Percentiles rank a stretch among this genome's conserved stretches.
Conservation (phyloP, 129 eudicot genomes). For the Pseudognaphalium luteoalbum region DNA sequence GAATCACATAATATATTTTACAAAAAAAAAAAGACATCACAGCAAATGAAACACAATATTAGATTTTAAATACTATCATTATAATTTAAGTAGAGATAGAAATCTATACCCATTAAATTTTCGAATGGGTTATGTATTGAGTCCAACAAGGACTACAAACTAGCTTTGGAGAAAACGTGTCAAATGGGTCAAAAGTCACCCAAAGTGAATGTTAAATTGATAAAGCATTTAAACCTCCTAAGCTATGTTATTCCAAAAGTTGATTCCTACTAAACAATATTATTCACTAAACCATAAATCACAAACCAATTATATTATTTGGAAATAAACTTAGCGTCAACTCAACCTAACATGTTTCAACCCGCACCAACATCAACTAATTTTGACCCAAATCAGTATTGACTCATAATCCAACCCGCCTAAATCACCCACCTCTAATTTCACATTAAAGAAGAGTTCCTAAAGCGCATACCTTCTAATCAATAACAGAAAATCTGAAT, state of each 20-base stretch:
- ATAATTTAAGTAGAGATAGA: not conserved
- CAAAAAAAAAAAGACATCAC: not conserved
- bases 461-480: constrained; percentile 48
- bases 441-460: not conserved
- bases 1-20: not conserved
- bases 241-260: not conserved
- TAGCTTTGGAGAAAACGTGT: not conserved
- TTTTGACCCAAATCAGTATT: not conserved
- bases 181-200: not conserved
- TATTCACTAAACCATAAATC: not conserved
- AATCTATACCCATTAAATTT: not conserved
- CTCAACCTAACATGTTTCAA: not conserved
- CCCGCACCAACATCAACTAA: not conserved
- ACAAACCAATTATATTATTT: not conserved
- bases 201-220: not conserved
- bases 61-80: not conserved
- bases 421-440: not conserved
- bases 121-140: not conserved
- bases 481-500: constrained; percentile 76
- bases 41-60: not conserved
- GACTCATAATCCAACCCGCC: not conserved
- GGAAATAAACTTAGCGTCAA: no score
- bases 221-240: not conserved
- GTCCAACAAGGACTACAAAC: not conserved
- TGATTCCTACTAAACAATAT: not conserved